These are phyloP conservation scores for Vanrija sp. DNA, from an alignment of 1,284 basidiomycete species.

Conservation along the genomic window DNA sequence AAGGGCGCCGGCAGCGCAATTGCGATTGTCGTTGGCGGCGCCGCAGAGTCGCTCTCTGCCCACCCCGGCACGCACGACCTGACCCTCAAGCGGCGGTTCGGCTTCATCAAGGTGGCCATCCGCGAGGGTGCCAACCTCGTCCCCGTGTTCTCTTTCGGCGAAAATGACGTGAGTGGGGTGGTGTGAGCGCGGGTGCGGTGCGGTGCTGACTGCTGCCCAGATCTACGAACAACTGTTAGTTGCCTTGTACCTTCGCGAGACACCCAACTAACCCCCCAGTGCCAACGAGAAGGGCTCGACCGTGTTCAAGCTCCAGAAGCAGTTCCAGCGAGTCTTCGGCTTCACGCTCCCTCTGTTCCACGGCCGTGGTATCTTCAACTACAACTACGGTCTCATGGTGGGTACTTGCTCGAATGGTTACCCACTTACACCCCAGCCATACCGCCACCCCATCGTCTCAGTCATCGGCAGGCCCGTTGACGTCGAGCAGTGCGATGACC, in stretches of 20 bases:
- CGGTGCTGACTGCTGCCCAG: background rate
- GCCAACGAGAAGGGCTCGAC: constrained; percentile 84
- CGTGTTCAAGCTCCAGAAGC: constrained; percentile 78
- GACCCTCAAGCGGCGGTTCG: constrained; percentile 75
- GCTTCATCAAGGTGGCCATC: constrained; percentile 96
- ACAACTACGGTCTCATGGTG: background rate
- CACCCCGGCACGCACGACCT: constrained; percentile 87
- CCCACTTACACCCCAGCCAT: constrained; percentile 29
- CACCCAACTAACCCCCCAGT: too few relatives aligned
- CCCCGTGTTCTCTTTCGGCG: constrained; percentile 94
- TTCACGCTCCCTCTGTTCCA: constrained; percentile 93
- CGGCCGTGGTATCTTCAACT: constrained; percentile 61
- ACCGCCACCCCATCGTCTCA: background rate
- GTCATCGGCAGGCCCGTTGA: constrained; percentile 6
- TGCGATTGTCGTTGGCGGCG: constrained; percentile 94
- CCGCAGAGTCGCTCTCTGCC: constrained; percentile 87
- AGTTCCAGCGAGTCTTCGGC: constrained; percentile 83
- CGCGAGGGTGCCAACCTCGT: constrained; percentile 89
- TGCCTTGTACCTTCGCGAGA: constrained; percentile 45
- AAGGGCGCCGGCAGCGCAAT: constrained; percentile 67
- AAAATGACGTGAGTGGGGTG: constrained; percentile 75
- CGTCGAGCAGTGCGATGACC: constrained; percentile 60
- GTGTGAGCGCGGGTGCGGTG: background rate
- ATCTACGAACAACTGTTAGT: constrained; percentile 80
- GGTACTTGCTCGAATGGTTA: background rate